Base-by-base conservation (phyloP, 441 rosid genomes). In the Viola pubescens region DNA sequence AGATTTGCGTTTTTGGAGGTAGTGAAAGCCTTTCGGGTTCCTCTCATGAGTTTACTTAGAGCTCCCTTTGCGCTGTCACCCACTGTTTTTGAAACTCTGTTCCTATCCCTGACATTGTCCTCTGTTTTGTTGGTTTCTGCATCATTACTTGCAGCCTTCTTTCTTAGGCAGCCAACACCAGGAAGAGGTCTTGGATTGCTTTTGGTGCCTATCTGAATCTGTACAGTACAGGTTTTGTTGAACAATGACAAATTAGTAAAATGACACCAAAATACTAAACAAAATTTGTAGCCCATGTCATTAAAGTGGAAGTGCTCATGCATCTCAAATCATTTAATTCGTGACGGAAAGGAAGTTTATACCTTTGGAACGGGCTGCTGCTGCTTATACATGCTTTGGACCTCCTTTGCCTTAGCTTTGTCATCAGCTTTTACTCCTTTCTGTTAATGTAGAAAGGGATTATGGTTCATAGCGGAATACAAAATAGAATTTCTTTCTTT, bases 21-120 rank as follows among this genome's bases (percentile, higher is more conserved):
- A 48, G 34, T 49, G 52, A 72, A 52, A 11, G 62, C 66, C 48
- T 63, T 70, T 46, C 54, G 61, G 11, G 68, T 61, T 43, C 59
- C 66, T 48, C 45, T 53, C 34, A 69, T 38, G 6, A 68, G 49
- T 14, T 59, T 73, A 64, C 3, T 56, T 52, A 67, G 62, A 14
- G 64, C 69, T 66, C 37, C 56, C 56, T 53, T 53, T 37, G 42
- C 56, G 7, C 41, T 37, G 5, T 64, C 19, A 16, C 48, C 50
- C 58, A 51, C 42, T 45, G 37, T 40, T 52, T 37, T 70, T 4
- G 71, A 37, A 54, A 49, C 37, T 9, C 5, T 46, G 19, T 19
- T 52, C 69, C 58, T 46, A 16, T 16, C 48, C 69, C 58, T 68
- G 58, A 11, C 61, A 9, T 58, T 58, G 41, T 66, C 52, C 4